phyloP scores from a whole-genome alignment of 1,284 basidiomycete genomes.

The Earliella scabrosa region DNA sequence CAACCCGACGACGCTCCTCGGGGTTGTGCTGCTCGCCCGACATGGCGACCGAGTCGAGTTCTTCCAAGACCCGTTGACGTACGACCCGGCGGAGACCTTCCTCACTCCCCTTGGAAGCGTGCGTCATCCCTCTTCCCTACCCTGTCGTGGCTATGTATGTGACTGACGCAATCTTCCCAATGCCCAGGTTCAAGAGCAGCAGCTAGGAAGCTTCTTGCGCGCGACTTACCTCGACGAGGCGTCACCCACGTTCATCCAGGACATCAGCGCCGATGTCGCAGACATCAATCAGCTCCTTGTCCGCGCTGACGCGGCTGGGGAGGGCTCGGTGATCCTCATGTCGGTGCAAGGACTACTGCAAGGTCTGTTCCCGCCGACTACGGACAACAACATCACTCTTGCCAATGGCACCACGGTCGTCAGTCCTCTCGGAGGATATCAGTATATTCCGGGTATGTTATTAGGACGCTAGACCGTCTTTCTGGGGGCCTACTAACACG shows the following conservation, averaged over 20 bases:
- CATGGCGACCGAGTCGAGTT: conserved; percentile 50
- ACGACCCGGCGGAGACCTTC: conserved; percentile 43
- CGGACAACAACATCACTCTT: conserved; percentile 36
- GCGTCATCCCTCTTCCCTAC: conserved; percentile 43
- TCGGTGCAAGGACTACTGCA: conserved; percentile 33
- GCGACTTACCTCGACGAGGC: conserved; percentile 40
- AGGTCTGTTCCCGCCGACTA: conserved; percentile 39
- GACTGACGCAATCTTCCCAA: too few species aligned
- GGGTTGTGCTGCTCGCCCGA: conserved; percentile 46
- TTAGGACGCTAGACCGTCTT: too few species aligned
- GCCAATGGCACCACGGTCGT: conserved; percentile 47
- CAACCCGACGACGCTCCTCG: conserved; percentile 27
- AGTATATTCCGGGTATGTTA: conserved; percentile 29
- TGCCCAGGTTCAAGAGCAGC: conserved; percentile 43
- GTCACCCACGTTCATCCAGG: conserved; percentile 36
- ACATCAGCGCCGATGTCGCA: conserved; percentile 33
- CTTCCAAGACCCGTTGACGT: conserved; percentile 40
- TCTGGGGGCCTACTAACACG: too few species aligned
- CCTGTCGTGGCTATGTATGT: too few species aligned
- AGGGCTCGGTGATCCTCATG: conserved; percentile 45
- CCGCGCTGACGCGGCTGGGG: conserved; percentile 31
- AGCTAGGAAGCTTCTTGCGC: conserved; percentile 44
- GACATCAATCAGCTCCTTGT: conserved; percentile 24
- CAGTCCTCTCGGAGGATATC: conserved; percentile 45
- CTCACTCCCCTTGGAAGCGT: conserved; percentile 19